These are phyloP conservation scores for Ensete glaucum DNA, from an alignment of 176 grass and related monocot species.

Conservation along the genomic window DNA sequence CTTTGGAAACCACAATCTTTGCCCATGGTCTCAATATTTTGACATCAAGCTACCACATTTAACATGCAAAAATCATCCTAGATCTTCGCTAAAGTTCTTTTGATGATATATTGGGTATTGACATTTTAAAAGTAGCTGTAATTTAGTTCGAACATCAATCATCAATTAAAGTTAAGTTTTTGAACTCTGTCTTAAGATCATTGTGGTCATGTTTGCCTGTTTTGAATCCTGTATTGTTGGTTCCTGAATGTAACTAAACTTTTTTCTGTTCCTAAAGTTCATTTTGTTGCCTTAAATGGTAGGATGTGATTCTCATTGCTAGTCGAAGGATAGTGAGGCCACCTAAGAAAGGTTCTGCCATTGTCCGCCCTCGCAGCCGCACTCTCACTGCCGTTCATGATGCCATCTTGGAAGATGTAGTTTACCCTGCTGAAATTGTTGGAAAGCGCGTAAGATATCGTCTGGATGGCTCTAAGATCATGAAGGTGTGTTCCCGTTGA, in stretches of 20 bases:
- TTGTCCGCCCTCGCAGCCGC: conserved; percentile 20
- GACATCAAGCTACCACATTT: no score
- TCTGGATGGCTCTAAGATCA: conserved; percentile 19
- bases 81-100: no score
- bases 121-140: neutral
- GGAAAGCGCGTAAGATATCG: conserved; percentile 27
- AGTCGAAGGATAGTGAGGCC: conserved; percentile 28
- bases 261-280: neutral
- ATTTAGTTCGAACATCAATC: no score
- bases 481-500: neutral
- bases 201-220: no score
- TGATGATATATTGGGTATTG: neutral
- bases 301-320: conserved; percentile 27
- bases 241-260: no score
- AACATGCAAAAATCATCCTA: no score
- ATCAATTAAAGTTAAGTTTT: no score
- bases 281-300: neutral
- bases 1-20: no score
- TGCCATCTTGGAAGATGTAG: conserved; percentile 27
- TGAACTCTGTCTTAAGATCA: no score
- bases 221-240: no score
- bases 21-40: no score
- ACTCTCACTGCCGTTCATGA: conserved; percentile 27
- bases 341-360: conserved; percentile 24
- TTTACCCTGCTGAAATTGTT: conserved; percentile 27